A percentile compares a stretch with the other conserved stretches of the same genome.
Conservation (phyloP, 2,329 filamentous ascomycete genomes). For the Aureobasidium sp. region DNA sequence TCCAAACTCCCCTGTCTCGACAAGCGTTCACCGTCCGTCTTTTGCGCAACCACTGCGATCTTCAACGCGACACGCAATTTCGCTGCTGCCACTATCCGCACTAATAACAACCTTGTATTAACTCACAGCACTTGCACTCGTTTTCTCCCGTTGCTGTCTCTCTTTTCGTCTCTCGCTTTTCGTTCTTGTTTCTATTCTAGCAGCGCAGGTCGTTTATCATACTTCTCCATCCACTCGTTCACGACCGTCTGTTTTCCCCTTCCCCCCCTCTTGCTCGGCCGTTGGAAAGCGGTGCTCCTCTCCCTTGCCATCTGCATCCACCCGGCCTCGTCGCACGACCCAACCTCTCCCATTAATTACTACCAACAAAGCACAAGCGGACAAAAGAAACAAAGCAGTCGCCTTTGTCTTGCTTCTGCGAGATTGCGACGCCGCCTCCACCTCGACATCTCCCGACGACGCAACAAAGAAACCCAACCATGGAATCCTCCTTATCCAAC, state of each 20-base stretch:
- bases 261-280: constrained; percentile 4
- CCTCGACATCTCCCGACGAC: not conserved
- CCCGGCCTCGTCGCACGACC: constrained; percentile 1
- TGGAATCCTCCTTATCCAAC: constrained; percentile 8
- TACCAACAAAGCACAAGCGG: not conserved
- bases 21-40: not conserved
- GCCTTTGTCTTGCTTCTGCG: not conserved
- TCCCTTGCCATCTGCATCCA: constrained; percentile 4
- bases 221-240: not conserved
- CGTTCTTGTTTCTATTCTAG: not conserved
- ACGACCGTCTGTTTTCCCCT: not conserved
- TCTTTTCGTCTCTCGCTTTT: constrained; percentile 8
- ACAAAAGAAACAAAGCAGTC: not conserved
- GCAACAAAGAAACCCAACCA: not conserved
- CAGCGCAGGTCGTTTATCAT: constrained; percentile 11
- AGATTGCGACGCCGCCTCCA: not conserved
- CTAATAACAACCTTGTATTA: constrained; percentile 9
- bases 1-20: not conserved
- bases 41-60: constrained; percentile 1
- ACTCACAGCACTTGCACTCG: constrained; percentile 6
- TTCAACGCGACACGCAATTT: constrained; percentile 3
- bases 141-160: not conserved
- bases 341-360: constrained; percentile 1
- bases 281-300: not conserved
- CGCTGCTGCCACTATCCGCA: not conserved